Conservation (phyloP, 257 asterid genomes). For the Prunella vulgaris region DNA sequence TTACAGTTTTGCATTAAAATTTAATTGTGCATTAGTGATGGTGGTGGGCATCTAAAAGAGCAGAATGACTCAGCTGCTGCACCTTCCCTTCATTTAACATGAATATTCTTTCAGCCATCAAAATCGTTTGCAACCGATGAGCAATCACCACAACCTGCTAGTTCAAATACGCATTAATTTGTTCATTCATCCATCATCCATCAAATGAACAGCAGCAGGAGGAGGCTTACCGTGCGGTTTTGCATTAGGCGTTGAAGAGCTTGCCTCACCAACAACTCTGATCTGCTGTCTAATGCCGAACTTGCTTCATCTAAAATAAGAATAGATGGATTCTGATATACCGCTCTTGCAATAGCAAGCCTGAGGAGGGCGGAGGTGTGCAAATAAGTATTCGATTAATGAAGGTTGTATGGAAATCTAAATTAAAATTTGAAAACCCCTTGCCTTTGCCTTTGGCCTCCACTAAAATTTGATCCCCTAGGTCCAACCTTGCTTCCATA, state of each 20-base stretch:
- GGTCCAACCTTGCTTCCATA: constrained; percentile 76
- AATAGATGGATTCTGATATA: constrained; percentile 89
- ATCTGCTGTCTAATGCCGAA: constrained; percentile 83
- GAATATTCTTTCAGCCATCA: constrained; percentile 72
- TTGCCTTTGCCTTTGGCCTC: constrained; percentile 93
- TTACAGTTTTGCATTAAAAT: too few relatives aligned
- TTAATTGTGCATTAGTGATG: neutral
- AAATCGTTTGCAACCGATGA: constrained; percentile 78
- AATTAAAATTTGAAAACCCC: neutral
- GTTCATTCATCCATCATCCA: neutral
- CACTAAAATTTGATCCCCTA: constrained; percentile 86
- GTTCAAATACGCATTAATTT: neutral
- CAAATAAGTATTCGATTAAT: too few relatives aligned
- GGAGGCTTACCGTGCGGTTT: constrained; percentile 66
- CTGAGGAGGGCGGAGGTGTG: constrained; percentile 31
- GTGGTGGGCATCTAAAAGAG: constrained; percentile 39
- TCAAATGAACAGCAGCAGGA: neutral
- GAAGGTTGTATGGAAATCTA: neutral
- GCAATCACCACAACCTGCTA: constrained; percentile 83
- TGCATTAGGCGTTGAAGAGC: constrained; percentile 80
- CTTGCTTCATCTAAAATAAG: constrained; percentile 94
- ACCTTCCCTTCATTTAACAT: constrained; percentile 52
- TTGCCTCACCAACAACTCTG: constrained; percentile 79
- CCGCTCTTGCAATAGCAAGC: constrained; percentile 85
- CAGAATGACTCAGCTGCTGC: constrained; percentile 60